Evolutionary conservation across 2,329 filamentous ascomycete genomes (phyloP).

Genomic region (Aureobasidium uvarum): DNA sequence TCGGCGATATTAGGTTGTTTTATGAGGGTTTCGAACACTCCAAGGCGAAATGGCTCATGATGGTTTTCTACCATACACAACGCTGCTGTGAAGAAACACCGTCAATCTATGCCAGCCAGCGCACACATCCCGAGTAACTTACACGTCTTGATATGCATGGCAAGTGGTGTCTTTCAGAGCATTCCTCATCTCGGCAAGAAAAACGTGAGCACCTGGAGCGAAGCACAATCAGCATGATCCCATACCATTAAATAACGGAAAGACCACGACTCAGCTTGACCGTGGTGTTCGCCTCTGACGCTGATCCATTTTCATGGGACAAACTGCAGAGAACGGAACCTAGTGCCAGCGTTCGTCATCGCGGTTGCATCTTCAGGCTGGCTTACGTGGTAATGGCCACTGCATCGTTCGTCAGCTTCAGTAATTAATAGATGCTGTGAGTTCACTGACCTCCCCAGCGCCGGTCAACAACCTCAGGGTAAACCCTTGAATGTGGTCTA

Average conservation of each 20-base stretch:
- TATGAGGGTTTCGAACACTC: not conserved
- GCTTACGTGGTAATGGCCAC: constrained; percentile 14
- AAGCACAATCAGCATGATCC: not conserved
- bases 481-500: constrained; percentile 20
- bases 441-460: constrained; percentile 19
- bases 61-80: constrained; percentile 26
- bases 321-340: not conserved
- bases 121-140: not conserved
- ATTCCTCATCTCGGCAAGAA: constrained; percentile 26
- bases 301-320: not conserved
- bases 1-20: not conserved
- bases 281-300: not conserved
- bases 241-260: not conserved
- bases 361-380: not conserved
- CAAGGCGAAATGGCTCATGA: not conserved
- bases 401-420: not conserved
- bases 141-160: constrained; percentile 26
- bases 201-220: constrained; percentile 12
- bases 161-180: constrained; percentile 19
- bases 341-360: not conserved
- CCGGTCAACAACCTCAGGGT: constrained; percentile 24
- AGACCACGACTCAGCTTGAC: not conserved
- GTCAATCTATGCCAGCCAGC: not conserved
- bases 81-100: not conserved
- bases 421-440: not conserved